These are phyloP conservation scores for Candida stauntonica DNA, from an alignment of 805 yeast genomes.

Conservation along the genomic window DNA sequence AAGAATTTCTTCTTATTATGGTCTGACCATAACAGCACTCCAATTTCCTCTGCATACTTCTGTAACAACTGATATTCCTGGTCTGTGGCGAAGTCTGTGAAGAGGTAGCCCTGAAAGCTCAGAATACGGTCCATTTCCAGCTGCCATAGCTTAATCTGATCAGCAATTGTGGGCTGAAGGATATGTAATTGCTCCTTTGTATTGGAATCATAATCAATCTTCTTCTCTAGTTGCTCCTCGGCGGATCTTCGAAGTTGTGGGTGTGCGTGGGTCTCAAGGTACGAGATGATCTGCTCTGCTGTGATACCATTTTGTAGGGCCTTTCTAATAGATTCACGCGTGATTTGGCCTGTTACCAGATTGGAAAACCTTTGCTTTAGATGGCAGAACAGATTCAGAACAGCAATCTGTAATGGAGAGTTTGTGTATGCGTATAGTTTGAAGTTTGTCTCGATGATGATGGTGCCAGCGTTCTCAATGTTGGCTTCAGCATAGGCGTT, in stretches of 20 bases:
- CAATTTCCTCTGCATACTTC: constrained; percentile 84
- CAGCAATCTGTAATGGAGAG: constrained; percentile 92
- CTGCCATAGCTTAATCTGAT: constrained; percentile 95
- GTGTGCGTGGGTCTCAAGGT: constrained; percentile 88
- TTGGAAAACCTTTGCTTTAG: constrained; percentile 80
- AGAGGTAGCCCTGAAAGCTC: constrained; percentile 80
- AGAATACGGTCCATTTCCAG: constrained; percentile 89
- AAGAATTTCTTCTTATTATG: constrained; percentile 67
- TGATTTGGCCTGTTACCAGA: constrained; percentile 89
- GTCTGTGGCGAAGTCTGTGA: constrained; percentile 75
- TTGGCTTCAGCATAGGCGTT: constrained; percentile 12
- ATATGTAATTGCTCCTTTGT: constrained; percentile 54
- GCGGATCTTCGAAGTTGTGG: constrained; percentile 80
- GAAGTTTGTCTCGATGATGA: constrained; percentile 91
- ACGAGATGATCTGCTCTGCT: constrained; percentile 89
- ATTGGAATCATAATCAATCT: constrained; percentile 50
- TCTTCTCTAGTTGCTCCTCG: constrained; percentile 62
- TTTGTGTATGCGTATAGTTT: constrained; percentile 89
- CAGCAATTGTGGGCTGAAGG: constrained; percentile 93
- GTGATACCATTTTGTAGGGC: constrained; percentile 89
- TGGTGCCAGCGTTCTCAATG: constrained; percentile 50
- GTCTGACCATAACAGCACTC: constrained; percentile 88
- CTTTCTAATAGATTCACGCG: constrained; percentile 83
- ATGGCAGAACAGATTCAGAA: constrained; percentile 82
- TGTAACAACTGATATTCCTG: constrained; percentile 70